Evolutionary conservation across 2,329 filamentous ascomycete species (phyloP).

Genomic region (Zymoseptoria passerinii): DNA sequence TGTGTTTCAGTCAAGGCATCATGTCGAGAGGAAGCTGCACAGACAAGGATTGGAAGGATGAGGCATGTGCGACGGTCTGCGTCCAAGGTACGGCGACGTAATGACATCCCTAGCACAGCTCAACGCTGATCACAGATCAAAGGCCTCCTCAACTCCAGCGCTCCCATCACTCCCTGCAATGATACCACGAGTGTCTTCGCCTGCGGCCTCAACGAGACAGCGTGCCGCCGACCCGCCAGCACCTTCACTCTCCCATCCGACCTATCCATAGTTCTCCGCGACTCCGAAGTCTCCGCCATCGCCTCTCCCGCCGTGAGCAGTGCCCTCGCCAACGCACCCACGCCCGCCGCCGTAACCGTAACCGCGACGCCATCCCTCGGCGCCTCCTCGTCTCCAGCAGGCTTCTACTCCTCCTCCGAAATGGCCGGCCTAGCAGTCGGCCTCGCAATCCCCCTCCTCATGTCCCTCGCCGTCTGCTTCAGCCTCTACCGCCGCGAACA

Average conservation of each 20-base stretch:
- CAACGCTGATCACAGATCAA: not conserved
- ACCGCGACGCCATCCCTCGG: not conserved
- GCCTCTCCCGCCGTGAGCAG: conserved; percentile 15
- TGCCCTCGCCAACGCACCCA: conserved; percentile 4
- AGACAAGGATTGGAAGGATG: conserved; percentile 25
- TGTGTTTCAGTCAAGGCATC: conserved; percentile 26
- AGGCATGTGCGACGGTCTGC: conserved; percentile 17
- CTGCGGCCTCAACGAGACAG: conserved; percentile 23
- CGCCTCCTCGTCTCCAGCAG: not conserved
- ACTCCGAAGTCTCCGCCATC: conserved; percentile 23
- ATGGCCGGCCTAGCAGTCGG: conserved; percentile 25
- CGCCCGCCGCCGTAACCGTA: not conserved
- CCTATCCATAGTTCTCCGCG: conserved; percentile 21
- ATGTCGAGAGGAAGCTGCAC: conserved; percentile 27
- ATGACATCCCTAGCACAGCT: not conserved
- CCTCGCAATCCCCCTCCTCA: conserved; percentile 23
- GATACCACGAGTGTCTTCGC: conserved; percentile 21
- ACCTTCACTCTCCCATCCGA: conserved; percentile 22
- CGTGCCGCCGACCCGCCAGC: conserved; percentile 17
- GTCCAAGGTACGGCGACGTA: conserved; percentile 6
- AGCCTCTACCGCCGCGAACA: conserved; percentile 13
- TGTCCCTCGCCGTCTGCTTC: conserved; percentile 18
- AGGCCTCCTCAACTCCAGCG: conserved; percentile 5
- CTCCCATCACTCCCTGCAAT: conserved; percentile 23
- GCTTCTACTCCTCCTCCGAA: conserved; percentile 17